Evolutionary conservation across 305 asterid genomes (phyloP), one percentile per base, ranked within the genome.

Genomic region (Caryopteris hybrid): DNA sequence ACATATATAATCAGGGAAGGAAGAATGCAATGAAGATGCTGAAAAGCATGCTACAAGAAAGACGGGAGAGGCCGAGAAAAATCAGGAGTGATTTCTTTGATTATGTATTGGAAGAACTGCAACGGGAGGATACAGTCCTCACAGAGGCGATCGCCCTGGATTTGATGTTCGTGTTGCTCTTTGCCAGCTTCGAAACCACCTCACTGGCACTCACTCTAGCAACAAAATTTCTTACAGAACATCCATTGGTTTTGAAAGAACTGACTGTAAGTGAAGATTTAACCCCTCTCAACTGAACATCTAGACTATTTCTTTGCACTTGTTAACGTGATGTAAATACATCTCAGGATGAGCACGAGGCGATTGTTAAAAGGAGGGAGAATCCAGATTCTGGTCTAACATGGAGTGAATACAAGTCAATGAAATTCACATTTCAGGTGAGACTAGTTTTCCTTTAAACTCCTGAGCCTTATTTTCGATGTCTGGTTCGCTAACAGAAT

Each of bases 181-280:
- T 87, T 70, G 98, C 96, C 66, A 89, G 96, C 91, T 86, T 84
- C 27, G 98, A 89, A 72, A 89, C 98, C 12, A 92, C 96, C 58
- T 92, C 98, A 16, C 68, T 89, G 65, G 96, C 96, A 22, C 79
- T 89, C 76, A 89, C 96, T 71, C 78, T 88, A 23, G 91, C 92
- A 8, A 68, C 77, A 2, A 89, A 87, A 70, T 78, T 89, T 39
- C 89, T 92, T 8, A 64, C 41, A 8, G 85, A 86, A 16, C 79
- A 83, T 77, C 96, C 96, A 14, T 27, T 64, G 75, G 96, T 77
- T 20, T 69, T 85, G 45, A 73, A 83, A 71, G 68, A 85, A 78
- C 61, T 92, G 61, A 87, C 81, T 43, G 97, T 91, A 63, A 78
- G 92, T 74, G 65, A 56, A 54, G 61, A 25, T n/a, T 25, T 33